Percentiles rank a stretch among this genome's conserved stretches.
Conservation (phyloP, 129 eudicot genomes). For the Centella asiatica region DNA sequence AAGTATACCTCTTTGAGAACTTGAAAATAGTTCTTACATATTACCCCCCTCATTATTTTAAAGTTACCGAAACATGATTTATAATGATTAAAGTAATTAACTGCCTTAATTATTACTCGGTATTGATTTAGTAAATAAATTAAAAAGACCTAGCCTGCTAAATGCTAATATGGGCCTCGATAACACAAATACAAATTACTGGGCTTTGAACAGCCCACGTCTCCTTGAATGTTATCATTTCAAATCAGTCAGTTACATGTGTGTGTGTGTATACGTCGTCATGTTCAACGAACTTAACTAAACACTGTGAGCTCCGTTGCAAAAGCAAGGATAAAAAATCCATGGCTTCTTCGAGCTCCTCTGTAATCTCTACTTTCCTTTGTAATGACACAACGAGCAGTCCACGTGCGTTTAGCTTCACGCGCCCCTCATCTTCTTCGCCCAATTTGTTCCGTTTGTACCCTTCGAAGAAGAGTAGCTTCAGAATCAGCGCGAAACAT, state of each 20-base stretch:
- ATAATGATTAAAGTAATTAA: too few relatives aligned
- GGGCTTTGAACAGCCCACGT: conserved; percentile 1
- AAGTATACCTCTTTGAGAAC: too few relatives aligned
- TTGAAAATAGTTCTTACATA: too few relatives aligned
- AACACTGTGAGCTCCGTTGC: background rate
- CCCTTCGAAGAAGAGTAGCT: conserved; percentile 1
- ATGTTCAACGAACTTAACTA: background rate
- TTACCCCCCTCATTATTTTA: too few relatives aligned
- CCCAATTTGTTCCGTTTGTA: background rate
- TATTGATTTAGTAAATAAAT: too few relatives aligned
- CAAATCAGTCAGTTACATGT: background rate
- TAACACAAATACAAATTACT: background rate
- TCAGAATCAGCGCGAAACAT: conserved; percentile 24
- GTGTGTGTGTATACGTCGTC: too few relatives aligned
- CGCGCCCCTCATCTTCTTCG: conserved; percentile 28
- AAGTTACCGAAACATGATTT: too few relatives aligned
- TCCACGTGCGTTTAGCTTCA: conserved; percentile 19
- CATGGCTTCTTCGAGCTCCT: conserved; percentile 29
- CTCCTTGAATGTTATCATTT: background rate
- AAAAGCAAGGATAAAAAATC: conserved; percentile 2
- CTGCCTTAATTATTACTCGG: too few relatives aligned
- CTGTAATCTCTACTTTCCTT: conserved; percentile 15
- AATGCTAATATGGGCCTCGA: background rate
- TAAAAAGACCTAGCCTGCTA: background rate
- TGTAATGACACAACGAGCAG: conserved; percentile 16